These are phyloP conservation scores for Tricholoma bakamatsutake DNA, from an alignment of 768 basidiomycete species.

Conservation along the genomic window DNA sequence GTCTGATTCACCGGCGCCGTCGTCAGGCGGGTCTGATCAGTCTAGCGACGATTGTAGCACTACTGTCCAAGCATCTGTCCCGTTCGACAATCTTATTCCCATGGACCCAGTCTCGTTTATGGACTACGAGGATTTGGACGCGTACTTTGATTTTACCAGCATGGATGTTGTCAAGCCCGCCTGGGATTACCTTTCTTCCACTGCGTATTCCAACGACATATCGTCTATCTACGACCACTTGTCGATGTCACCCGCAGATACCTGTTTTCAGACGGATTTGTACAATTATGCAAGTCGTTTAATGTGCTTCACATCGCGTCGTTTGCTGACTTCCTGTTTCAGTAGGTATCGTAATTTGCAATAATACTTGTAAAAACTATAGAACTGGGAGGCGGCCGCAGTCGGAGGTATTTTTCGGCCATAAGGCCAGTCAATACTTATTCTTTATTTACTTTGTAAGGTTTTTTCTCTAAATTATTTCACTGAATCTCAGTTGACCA, in stretches of 20 bases:
- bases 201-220: constrained; percentile 9
- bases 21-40: constrained; percentile 9
- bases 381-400: neutral
- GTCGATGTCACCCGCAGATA: constrained; percentile 17
- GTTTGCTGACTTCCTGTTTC: neutral
- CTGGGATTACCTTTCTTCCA: constrained; percentile 13
- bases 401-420: neutral
- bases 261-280: constrained; percentile 24
- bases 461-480: constrained; percentile 3
- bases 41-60: constrained; percentile 2
- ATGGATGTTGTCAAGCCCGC: constrained; percentile 2
- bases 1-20: constrained; percentile 9
- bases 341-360: constrained; percentile 4
- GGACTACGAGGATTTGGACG: constrained; percentile 7
- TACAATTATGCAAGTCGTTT: constrained; percentile 28
- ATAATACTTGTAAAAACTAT: constrained; percentile 1
- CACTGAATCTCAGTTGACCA: constrained; percentile 4
- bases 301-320: neutral
- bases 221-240: constrained; percentile 10
- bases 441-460: constrained; percentile 13
- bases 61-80: constrained; percentile 11
- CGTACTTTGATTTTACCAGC: constrained; percentile 11
- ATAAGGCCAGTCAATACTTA: no score
- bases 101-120: constrained; percentile 13
- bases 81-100: constrained; percentile 16